These are phyloP conservation scores for Vaccinium myrtillus DNA, from an alignment of 148 eudicot genomes.

Conservation along the genomic window DNA sequence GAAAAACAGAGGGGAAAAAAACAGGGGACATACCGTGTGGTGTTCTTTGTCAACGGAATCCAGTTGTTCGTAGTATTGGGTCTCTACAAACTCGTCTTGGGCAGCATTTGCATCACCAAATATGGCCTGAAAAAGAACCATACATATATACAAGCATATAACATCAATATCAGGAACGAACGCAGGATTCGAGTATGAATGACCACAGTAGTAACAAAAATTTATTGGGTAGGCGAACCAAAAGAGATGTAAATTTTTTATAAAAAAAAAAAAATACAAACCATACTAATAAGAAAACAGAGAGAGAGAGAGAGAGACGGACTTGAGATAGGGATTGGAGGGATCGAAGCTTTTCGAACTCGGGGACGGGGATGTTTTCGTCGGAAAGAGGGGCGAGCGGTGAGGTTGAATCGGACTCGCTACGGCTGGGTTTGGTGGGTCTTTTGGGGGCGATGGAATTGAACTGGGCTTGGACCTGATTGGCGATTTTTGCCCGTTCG, in stretches of 20 bases:
- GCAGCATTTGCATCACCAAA: conserved; percentile 19
- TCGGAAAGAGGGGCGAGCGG: conserved; percentile 6
- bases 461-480: conserved; percentile 41
- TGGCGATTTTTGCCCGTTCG: conserved; percentile 43
- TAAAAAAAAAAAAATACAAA: too few species aligned
- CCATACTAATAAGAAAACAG: neutral
- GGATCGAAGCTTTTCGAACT: conserved; percentile 51
- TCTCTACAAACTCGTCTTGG: conserved; percentile 67
- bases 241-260: too few species aligned
- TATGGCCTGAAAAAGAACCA: conserved; percentile 19
- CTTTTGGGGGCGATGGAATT: conserved; percentile 55
- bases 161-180: too few species aligned
- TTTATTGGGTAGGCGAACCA: too few species aligned
- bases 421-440: conserved; percentile 57
- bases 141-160: neutral
- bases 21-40: conserved; percentile 45
- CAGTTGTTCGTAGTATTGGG: conserved; percentile 56
- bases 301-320: neutral
- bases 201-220: too few species aligned
- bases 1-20: neutral
- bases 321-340: conserved; percentile 49
- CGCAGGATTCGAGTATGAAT: too few species aligned
- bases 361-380: conserved; percentile 33
- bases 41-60: conserved; percentile 63
- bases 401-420: conserved; percentile 51